Evolutionary conservation across 2,329 filamentous ascomycete species (phyloP).

Genomic region (Claviceps sp.): DNA sequence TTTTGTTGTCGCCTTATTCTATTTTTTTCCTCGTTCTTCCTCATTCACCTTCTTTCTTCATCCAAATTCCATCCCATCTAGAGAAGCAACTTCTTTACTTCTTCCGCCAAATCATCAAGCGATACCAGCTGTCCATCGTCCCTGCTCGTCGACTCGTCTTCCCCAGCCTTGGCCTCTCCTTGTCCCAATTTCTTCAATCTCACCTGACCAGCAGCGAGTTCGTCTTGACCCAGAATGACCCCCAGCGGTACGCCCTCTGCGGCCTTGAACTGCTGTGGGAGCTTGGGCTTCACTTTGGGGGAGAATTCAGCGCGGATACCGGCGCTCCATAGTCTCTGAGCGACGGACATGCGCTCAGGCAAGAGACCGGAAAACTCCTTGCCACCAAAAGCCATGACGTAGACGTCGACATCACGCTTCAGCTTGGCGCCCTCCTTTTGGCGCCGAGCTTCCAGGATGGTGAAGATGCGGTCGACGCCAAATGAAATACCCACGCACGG

Average conservation of each 20-base stretch:
- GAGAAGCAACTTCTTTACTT: conserved; percentile 35
- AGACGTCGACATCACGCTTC: conserved; percentile 59
- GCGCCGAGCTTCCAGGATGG: conserved; percentile 70
- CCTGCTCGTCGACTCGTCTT: conserved; percentile 83
- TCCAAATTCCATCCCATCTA: background rate
- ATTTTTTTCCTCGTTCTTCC: background rate
- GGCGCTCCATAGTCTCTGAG: conserved; percentile 66
- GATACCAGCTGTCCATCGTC: conserved; percentile 61
- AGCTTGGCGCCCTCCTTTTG: conserved; percentile 49
- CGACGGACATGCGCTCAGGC: conserved; percentile 71
- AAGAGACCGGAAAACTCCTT: conserved; percentile 72
- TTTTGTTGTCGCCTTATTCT: background rate
- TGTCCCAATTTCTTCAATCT: conserved; percentile 72
- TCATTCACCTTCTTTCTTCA: background rate
- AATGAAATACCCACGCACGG: conserved; percentile 61
- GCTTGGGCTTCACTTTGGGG: conserved; percentile 82
- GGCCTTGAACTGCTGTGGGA: conserved; percentile 81
- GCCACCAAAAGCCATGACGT: conserved; percentile 87
- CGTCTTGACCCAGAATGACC: conserved; percentile 83
- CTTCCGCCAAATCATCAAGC: conserved; percentile 46
- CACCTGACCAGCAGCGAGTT: conserved; percentile 69
- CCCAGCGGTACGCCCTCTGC: conserved; percentile 81
- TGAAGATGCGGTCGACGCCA: conserved; percentile 90
- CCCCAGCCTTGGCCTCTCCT: conserved; percentile 53
- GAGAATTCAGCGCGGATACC: conserved; percentile 75